Conservation (phyloP, 306 rosid genomes). For the Hippophae rhamnoides region DNA sequence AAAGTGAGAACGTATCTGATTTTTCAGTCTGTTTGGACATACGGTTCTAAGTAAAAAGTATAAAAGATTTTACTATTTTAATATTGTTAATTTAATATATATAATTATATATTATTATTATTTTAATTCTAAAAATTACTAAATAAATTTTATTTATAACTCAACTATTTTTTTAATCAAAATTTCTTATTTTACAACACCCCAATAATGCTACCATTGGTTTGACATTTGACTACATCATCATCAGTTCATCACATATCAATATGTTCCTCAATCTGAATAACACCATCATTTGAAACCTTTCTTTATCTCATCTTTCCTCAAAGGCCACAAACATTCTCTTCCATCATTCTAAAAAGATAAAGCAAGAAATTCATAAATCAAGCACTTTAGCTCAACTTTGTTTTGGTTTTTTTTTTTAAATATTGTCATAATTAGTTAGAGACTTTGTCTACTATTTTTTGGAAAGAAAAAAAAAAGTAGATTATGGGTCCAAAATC, state of each 20-base stretch:
- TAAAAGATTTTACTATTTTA: no score
- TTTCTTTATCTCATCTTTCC: slow-evolving; percentile 29
- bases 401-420: slow-evolving; percentile 15
- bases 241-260: slow-evolving; percentile 12
- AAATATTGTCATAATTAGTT: slow-evolving; percentile 25
- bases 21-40: no score
- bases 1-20: no score
- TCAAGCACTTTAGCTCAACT: slow-evolving; percentile 11
- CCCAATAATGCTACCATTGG: slow-evolving; percentile 38
- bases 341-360: slow-evolving; percentile 29
- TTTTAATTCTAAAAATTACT: no score
- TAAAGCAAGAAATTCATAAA: slow-evolving; percentile 22
- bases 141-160: no score
- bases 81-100: no score
- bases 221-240: slow-evolving; percentile 38
- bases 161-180: no score
- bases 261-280: slow-evolving; percentile 34
- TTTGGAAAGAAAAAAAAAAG: not conserved
- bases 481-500: slow-evolving; percentile 13
- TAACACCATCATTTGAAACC: slow-evolving; percentile 48
- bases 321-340: slow-evolving; percentile 32
- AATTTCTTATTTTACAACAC: no score
- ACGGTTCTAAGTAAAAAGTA: no score
- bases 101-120: no score
- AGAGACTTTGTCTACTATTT: slow-evolving; percentile 17